phyloP scores from a whole-genome alignment of 176 grass and related monocot species.

The Zoysia pacifica region DNA sequence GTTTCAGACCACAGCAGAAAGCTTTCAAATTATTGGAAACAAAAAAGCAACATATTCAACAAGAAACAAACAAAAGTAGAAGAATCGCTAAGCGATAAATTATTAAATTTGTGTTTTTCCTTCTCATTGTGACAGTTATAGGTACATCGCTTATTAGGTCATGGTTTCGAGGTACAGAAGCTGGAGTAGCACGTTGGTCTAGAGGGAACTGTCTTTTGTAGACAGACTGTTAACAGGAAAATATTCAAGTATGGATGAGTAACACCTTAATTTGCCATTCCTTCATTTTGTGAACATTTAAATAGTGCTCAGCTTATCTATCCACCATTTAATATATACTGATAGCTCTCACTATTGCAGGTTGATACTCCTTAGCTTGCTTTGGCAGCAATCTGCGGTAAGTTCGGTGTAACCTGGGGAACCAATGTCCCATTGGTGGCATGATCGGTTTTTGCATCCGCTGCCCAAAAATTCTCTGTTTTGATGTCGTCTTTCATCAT shows the following conservation, averaged over 20 bases:
- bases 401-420: slow-evolving; percentile 24
- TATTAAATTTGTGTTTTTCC: not conserved
- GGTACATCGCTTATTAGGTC: not conserved
- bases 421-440: slow-evolving; percentile 14
- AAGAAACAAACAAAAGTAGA: not conserved
- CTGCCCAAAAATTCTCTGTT: slow-evolving; percentile 50
- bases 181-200: not conserved
- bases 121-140: not conserved
- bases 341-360: not conserved
- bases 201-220: not conserved
- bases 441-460: slow-evolving; percentile 27
- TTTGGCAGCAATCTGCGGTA: slow-evolving; percentile 33
- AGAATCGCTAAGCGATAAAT: not conserved
- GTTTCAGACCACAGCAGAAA: not conserved
- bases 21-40: not conserved
- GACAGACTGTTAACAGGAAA: not conserved
- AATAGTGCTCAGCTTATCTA: not conserved
- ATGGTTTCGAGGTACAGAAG: not conserved
- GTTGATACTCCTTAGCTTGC: slow-evolving; percentile 42
- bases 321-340: not conserved
- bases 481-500: slow-evolving; percentile 77
- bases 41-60: not conserved
- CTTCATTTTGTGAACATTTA: not conserved
- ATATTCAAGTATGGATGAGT: not conserved
- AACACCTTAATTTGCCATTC: not conserved